Evolutionary conservation across 352 stramenopile genomes (phyloP), one percentile per base, ranked within the genome.

Genomic region (Phytophthora fragariaefolia): DNA sequence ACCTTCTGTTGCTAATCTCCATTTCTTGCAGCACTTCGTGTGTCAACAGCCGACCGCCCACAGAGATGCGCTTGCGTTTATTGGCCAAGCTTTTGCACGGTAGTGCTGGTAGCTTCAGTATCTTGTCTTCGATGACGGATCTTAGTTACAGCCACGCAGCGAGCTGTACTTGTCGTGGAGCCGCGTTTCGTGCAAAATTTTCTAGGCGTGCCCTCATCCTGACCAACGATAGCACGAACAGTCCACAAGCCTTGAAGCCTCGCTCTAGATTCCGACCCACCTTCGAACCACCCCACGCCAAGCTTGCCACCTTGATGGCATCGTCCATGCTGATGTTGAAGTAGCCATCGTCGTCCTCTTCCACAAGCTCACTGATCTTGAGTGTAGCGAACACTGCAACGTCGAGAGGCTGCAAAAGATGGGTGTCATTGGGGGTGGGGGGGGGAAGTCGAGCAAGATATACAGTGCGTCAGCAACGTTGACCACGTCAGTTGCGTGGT

Each of bases 221-320:
- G 3, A 67, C 48, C 17, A 71, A 40, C 49, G 61, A 75, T 12
- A 64, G 36, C 4, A 57, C 61, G 40, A 59, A 71, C 7, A 71
- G 40, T 1, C 61, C 61, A 18, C 54, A 56, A 6, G 50, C 53
- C 20, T 15, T 20, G 24, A 38, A 76, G 34, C 12, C 58, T 30
- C 45, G 13, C 57, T 61, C 40, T 2, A 71, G 24, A 26, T 69
- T 71, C 0, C 47, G 17, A 0, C 12, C 56, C 46, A 69, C 61
- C 4, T 66, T 63, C 12, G 42, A 24, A 1, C n/a, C 49, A 12
- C 27, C 4, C 43, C 64, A 72, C 2, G 64, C 56, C 43, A 72
- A 36, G 22, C 42, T 67, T 17, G 36, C 57, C 18, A 72, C 7
- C 18, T 47, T 52, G 9, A 67, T 49, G 1, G 57, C 49, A 9